Base-by-base conservation (phyloP, 768 basidiomycete species). In the Pisolithus tinctorius region DNA sequence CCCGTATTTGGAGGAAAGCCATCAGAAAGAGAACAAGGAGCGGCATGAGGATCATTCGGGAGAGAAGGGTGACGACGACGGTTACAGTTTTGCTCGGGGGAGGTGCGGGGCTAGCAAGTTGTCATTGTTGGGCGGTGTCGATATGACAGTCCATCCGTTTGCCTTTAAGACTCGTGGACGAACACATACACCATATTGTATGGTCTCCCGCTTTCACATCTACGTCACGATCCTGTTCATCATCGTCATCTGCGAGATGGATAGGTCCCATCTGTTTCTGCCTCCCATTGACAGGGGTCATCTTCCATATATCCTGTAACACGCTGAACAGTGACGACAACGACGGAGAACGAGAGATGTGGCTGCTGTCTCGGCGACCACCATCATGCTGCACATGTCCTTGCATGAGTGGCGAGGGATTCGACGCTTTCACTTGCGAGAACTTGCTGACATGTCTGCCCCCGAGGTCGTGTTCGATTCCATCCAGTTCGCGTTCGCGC, bases 21-120 rank as follows among this genome's bases (percentile, higher is more conserved):
- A 97, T 76, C 8, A 93, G 52, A 0, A 96, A 95, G 47, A 95
- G 72, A 39, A 95, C 69, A 2, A 93, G 40, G 42, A 84, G 40
- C 1, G 94, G 93, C 5, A 88, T 86, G 55, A 98, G 63, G 27
- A 97, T 63, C 95, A 97, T 97, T 58, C 94, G 73, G 41, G 86
- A 78, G 14, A 85, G 38, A n/a, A 97, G 80, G 2, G 91, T 80
- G 13, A 97, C 78, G n/a, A 85, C 63, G 14, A 97, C 82, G 2
- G 93, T 93, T 63, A 76, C 81, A 26, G 83, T 82, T 74, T 96
- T 92, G 3, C 91, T 90, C 1, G 74, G 73, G 3, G 49, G 52
- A 26, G 34, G 51, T 64, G 64, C 11, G 11, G 17, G 31, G 13
- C 34, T 8, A 25, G 3, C 27, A 45, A 16, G 26, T n/a, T n/a